Percentiles rank a stretch among this genome's conserved stretches.
Conservation (phyloP, 495 filamentous ascomycete genomes). For the Neurospora discreta region DNA sequence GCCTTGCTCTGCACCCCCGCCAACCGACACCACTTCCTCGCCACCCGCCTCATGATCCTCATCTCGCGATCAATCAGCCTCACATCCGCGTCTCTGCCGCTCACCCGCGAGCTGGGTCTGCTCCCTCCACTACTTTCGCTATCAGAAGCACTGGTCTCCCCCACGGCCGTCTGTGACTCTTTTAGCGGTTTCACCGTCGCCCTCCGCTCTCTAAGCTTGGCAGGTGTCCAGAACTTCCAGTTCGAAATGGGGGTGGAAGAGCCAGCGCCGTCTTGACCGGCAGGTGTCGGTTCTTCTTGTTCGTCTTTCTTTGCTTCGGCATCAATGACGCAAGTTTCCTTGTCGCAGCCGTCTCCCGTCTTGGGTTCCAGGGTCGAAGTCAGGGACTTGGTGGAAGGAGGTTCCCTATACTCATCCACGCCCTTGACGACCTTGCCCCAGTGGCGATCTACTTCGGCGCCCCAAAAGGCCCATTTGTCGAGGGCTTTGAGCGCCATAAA, state of each 20-base stretch:
- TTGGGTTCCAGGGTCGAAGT: background rate
- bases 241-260: background rate
- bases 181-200: constrained; percentile 14
- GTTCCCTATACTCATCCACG: constrained; percentile 6
- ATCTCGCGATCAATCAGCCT: constrained; percentile 25
- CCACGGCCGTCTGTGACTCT: constrained; percentile 18
- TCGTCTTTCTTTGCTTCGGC: background rate
- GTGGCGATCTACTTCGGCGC: constrained; percentile 40
- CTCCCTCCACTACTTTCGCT: background rate
- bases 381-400: background rate
- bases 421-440: constrained; percentile 50
- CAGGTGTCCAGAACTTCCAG: constrained; percentile 32
- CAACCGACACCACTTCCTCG: constrained; percentile 63
- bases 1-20: constrained; percentile 45
- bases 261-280: background rate
- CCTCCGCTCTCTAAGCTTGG: constrained; percentile 31
- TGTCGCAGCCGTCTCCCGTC: background rate
- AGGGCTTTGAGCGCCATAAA: constrained; percentile 75
- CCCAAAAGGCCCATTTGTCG: constrained; percentile 62
- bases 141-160: constrained; percentile 22
- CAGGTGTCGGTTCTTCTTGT: background rate
- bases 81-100: constrained; percentile 11
- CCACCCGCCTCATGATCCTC: constrained; percentile 46
- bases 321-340: background rate
- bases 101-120: background rate